Evolutionary conservation across 768 basidiomycete genomes (phyloP), one percentile per base, ranked within the genome.

Genomic region (Guyanaporus albipodus): DNA sequence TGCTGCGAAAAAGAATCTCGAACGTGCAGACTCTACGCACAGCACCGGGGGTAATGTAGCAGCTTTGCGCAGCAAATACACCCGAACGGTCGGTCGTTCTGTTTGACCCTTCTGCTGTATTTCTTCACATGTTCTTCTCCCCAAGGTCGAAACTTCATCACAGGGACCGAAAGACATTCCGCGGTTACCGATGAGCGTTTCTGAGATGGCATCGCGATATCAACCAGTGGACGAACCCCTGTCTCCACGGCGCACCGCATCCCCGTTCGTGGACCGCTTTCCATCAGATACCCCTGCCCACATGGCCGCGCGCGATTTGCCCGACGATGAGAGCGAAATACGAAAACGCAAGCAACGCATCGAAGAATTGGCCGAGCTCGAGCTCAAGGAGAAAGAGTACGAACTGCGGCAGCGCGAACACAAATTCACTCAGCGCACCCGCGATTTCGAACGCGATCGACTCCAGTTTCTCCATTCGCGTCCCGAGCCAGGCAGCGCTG

Each of bases 61-160:
- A 34, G 78, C 79, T 2, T 80, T 91, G 73, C 75, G 82, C 35
- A 77, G 75, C 58, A 77, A 77, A 40, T 88, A 85, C 53, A 73
- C 78, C 18, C 73, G 67, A 33, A 70, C 64, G 45, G 86, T 87
- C 55, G 35, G 82, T 70, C 10, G 4, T 31, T 32, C 33, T 49
- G 14, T 44, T 53, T 21, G 32, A 17, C 35, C 6, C 15, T 22
- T 49, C 32, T 18, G 17, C 9, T 18, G 11, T 29, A 12, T 42
- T 15, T 43, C 19, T 48, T 45, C 34, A 55, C 39, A 17, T 31
- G 45, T 29, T 42, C 12, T 37, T 14, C 47, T 44, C 42, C 22
- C 29, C 49, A 82, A 59, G 83, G 65, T 78, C 39, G 76, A 72
- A 10, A 69, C 74, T 3, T 58, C 70, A 1, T 80, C 81, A 10